phyloP scores from a whole-genome alignment of 306 rosid species.

The Gynostemma pentaphyllum region DNA sequence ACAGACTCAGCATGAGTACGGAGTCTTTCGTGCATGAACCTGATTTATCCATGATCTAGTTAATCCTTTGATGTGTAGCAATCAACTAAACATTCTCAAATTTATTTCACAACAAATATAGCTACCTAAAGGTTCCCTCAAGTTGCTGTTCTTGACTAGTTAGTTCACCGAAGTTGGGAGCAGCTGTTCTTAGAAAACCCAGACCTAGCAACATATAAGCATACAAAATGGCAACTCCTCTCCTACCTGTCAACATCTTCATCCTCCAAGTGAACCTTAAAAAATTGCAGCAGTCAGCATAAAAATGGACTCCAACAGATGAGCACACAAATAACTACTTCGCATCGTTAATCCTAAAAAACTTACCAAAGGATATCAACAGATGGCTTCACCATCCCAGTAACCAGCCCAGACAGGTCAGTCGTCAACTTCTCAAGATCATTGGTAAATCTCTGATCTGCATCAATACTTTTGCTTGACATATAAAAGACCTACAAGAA shows the following conservation, averaged over 20 bases:
- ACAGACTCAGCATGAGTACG: conserved; percentile 95
- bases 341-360: too few species aligned
- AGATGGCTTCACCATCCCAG: conserved; percentile 93
- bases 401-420: conserved; percentile 88
- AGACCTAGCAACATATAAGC: conserved; percentile 94
- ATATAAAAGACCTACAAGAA: conserved; percentile 77
- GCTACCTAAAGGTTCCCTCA: conserved; percentile 89
- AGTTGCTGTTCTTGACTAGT: conserved; percentile 86
- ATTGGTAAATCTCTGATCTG: conserved; percentile 94
- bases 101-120: conserved; percentile 12
- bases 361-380: conserved; percentile 96
- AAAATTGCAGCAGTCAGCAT: conserved; percentile 8
- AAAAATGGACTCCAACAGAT: conserved; percentile 6
- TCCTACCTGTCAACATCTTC: conserved; percentile 89
- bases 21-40: conserved; percentile 99
- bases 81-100: conserved; percentile 9
- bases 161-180: conserved; percentile 97
- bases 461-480: conserved; percentile 72
- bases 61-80: conserved; percentile 13
- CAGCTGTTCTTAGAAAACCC: conserved; percentile 71
- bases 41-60: conserved; percentile 24
- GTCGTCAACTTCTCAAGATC: conserved; percentile 83
- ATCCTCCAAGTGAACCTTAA: conserved; percentile 99
- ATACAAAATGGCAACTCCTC: conserved; percentile 90
- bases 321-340: neutral